Conservation (phyloP, 176 grass and related monocot genomes). For the Oryza meyeriana region DNA sequence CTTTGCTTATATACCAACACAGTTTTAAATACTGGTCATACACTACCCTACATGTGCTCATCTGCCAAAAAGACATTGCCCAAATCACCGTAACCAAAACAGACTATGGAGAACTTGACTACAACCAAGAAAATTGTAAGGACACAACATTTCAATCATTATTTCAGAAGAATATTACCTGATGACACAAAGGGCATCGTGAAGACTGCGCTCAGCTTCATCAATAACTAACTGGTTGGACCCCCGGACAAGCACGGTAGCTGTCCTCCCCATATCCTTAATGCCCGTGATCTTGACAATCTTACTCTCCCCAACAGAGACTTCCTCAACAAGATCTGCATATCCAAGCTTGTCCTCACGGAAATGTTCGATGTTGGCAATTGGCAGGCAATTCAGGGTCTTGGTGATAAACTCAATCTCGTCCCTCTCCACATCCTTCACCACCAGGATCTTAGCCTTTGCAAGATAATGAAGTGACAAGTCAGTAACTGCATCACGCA, state of each 20-base stretch:
- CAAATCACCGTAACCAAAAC: not conserved
- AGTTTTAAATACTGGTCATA: not conserved
- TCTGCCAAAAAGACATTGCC: not conserved
- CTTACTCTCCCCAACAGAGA: conserved; percentile 81
- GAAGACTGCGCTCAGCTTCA: conserved; percentile 90
- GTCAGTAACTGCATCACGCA: conserved; percentile 86
- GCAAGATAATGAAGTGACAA: conserved; percentile 90
- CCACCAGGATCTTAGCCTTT: conserved; percentile 83
- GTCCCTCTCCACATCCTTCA: conserved; percentile 92
- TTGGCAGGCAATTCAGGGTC: conserved; percentile 85
- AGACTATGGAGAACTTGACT: not conserved
- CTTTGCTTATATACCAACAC: not conserved
- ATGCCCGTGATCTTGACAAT: conserved; percentile 82
- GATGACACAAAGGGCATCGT: conserved; percentile 93
- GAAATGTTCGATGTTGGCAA: conserved; percentile 97
- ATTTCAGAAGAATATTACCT: conserved; percentile 49
- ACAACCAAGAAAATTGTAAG: not conserved
- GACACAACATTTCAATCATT: not conserved
- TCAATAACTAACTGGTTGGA: conserved; percentile 91
- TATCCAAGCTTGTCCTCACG: conserved; percentile 79
- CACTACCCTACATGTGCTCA: not conserved
- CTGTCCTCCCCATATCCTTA: conserved; percentile 78
- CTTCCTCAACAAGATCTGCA: conserved; percentile 81
- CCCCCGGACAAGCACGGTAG: conserved; percentile 76
- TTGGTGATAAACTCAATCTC: conserved; percentile 98